Evolutionary conservation across 1,139 yeast genomes (phyloP).

Genomic region (Candida frijolesensis): DNA sequence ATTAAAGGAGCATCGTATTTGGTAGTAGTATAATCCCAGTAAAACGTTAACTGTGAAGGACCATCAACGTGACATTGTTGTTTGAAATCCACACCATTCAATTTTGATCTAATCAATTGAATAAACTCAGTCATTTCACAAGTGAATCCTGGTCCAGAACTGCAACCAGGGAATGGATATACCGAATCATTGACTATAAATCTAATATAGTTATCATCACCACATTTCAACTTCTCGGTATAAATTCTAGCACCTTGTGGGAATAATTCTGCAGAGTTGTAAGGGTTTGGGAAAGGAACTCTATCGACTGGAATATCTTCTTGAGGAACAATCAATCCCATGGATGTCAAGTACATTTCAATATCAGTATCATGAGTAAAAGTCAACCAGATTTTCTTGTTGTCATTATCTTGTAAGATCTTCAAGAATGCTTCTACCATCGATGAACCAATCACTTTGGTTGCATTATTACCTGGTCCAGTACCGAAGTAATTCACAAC

Average conservation of each 20-base stretch:
- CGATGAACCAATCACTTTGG: constrained; percentile 48
- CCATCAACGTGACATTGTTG: constrained; percentile 36
- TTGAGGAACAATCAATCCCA: constrained; percentile 45
- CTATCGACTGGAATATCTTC: constrained; percentile 23
- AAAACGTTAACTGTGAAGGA: constrained; percentile 29
- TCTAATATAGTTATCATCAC: constrained; percentile 43
- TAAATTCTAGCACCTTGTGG: constrained; percentile 61
- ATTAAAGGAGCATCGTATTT: constrained; percentile 28
- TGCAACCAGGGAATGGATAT: constrained; percentile 52
- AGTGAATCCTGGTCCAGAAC: constrained; percentile 56
- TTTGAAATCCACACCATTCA: constrained; percentile 29
- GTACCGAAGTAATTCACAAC: constrained; percentile 46
- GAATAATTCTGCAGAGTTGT: constrained; percentile 48
- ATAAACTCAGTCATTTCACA: constrained; percentile 49
- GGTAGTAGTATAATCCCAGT: constrained; percentile 35
- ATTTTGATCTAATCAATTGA: constrained; percentile 31
- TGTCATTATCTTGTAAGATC: constrained; percentile 35
- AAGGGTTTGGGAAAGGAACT: constrained; percentile 43
- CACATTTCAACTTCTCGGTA: constrained; percentile 50
- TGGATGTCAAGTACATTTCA: constrained; percentile 48
- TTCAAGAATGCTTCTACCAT: constrained; percentile 51
- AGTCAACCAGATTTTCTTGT: constrained; percentile 37
- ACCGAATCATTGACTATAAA: constrained; percentile 59
- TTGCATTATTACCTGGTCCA: constrained; percentile 52
- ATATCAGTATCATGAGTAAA: constrained; percentile 66